phyloP scores from a whole-genome alignment of 345 rosid genomes.

The Nephelium lappaceum region DNA sequence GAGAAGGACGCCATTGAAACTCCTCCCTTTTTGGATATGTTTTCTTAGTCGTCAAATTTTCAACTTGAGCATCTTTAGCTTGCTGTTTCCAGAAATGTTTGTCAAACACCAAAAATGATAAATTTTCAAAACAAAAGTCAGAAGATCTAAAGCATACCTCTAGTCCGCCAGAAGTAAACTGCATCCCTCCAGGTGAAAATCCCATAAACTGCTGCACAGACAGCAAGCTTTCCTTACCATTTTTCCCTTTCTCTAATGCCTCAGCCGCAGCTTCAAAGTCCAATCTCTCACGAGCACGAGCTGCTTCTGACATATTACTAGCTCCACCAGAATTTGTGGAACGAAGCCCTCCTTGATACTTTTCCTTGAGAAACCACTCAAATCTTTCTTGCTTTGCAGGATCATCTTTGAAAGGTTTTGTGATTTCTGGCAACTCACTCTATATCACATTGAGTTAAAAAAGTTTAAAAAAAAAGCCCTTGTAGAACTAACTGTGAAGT shows the following conservation, averaged over 20 bases:
- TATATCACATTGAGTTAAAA: constrained; percentile 28
- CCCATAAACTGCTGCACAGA: constrained; percentile 48
- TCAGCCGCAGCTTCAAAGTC: constrained; percentile 98
- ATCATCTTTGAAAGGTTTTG: constrained; percentile 86
- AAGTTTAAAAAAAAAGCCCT: constrained; percentile 9
- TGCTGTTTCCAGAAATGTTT: constrained; percentile 50
- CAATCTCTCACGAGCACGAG: constrained; percentile 92
- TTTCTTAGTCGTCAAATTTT: constrained; percentile 45
- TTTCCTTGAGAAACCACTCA: constrained; percentile 90
- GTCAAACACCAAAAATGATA: constrained; percentile 22
- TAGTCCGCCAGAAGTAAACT: constrained; percentile 75
- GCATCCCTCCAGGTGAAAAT: constrained; percentile 59
- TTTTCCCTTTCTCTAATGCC: constrained; percentile 77
- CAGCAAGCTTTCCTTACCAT: constrained; percentile 47
- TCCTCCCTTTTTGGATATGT: constrained; percentile 82
- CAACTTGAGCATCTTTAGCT: constrained; percentile 48
- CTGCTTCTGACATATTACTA: constrained; percentile 76
- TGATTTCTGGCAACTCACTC: constrained; percentile 59
- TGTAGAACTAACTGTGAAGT: constrained; percentile 7
- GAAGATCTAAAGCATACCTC: constrained; percentile 51
- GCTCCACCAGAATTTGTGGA: constrained; percentile 51
- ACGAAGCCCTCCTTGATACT: constrained; percentile 92
- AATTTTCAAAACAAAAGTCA: constrained; percentile 12
- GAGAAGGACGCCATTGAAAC: constrained; percentile 91
- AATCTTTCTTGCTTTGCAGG: constrained; percentile 89